A percentile compares a stretch with the other conserved stretches of the same genome.
Evolutionary conservation across 179 eudicot genomes (phyloP).

Genomic region (Gypsophila paniculata): DNA sequence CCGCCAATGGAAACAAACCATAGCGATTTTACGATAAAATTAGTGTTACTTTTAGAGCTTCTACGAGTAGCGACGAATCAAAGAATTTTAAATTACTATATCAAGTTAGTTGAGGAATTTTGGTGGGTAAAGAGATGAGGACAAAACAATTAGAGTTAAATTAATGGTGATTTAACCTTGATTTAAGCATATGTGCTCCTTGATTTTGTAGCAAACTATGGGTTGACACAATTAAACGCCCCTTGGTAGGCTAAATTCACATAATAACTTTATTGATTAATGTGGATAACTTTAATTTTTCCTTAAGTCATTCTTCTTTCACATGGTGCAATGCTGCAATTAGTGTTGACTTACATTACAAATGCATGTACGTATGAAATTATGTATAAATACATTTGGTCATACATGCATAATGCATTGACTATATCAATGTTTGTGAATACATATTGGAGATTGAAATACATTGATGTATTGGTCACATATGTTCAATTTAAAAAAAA

Average conservation of each 20-base stretch:
- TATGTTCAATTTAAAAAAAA: no score
- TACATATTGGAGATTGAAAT: not conserved
- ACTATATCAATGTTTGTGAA: not conserved
- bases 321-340: not conserved
- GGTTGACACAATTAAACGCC: conserved; percentile 2
- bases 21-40: no score
- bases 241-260: not conserved
- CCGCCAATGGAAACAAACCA: no score
- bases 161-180: conserved; percentile 13
- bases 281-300: conserved; percentile 2
- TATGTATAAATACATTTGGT: not conserved
- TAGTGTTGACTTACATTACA: not conserved
- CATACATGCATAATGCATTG: not conserved
- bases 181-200: conserved; percentile 18
- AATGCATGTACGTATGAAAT: not conserved
- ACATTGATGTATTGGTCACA: not conserved
- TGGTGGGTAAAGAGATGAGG: conserved; percentile 1
- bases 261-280: not conserved
- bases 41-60: not conserved
- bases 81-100: not conserved
- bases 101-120: conserved; percentile 1
- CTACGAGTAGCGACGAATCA: conserved; percentile 8
- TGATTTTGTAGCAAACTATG: conserved; percentile 11
- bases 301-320: conserved; percentile 5
- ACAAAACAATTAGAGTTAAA: conserved; percentile 10